These are phyloP conservation scores for Melastoma malabathricum DNA, from an alignment of 345 rosid genomes.

Conservation along the genomic window DNA sequence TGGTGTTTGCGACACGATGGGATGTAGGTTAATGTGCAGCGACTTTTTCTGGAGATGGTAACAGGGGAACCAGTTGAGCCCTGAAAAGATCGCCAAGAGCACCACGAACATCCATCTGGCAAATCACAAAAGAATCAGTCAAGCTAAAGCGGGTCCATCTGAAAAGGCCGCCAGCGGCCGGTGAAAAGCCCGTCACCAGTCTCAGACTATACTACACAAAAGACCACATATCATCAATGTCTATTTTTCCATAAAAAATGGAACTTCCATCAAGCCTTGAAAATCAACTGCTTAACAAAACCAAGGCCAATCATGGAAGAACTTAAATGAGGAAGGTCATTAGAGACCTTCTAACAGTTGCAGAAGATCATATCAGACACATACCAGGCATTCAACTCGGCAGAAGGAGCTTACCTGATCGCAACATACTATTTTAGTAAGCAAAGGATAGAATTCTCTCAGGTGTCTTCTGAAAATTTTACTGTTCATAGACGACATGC, in stretches of 20 bases:
- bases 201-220: too few relatives aligned
- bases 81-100: conserved; percentile 79
- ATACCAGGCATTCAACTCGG: neutral
- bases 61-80: conserved; percentile 66
- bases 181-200: neutral
- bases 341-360: neutral
- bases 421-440: conserved; percentile 3
- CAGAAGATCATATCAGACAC: neutral
- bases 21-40: too few relatives aligned
- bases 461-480: conserved; percentile 2
- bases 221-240: too few relatives aligned
- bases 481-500: conserved; percentile 54
- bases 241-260: too few relatives aligned
- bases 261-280: too few relatives aligned
- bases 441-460: conserved; percentile 36
- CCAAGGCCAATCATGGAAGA: too few relatives aligned
- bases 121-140: conserved; percentile 1
- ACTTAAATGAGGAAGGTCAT: conserved; percentile 1
- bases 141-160: neutral
- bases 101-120: conserved; percentile 90
- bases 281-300: too few relatives aligned
- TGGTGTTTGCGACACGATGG: too few relatives aligned
- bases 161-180: neutral
- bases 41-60: conserved; percentile 18
- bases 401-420: conserved; percentile 6